Evolutionary conservation across 495 filamentous ascomycete genomes (phyloP), one percentile per base, ranked within the genome.

Genomic region (Talaromyces wortmannii): DNA sequence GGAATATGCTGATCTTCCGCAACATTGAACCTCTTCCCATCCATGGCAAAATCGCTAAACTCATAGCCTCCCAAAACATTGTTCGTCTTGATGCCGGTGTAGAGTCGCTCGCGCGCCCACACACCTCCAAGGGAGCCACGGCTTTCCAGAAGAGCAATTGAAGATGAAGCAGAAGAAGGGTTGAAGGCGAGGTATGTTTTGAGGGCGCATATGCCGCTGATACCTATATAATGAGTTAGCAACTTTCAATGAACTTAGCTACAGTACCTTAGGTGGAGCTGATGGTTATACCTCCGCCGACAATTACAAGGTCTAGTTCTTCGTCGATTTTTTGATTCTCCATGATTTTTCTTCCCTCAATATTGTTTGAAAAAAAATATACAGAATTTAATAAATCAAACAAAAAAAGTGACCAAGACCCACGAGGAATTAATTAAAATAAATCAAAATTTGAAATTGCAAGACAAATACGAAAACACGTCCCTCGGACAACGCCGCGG

Each of bases 1-100:
- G 88, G 79, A 36, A 94, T 85, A 64, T 91, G 84, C 47, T 90
- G 66, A 0, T 81, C 83, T 2, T 75, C 60, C 52, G 79, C 72
- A 45, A 88, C 79, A 4, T 82, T 82, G 60, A 81, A 85, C 0
- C 67, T 78, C 17, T 73, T 63, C 33, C 73, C 72, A 52, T 83
- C 79, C 85, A 92, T 87, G 31, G 86, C 86, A 57, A 86, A 88
- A 60, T 89, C 87, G 45, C 80, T 83, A 64, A 79, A 88, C 65
- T 89, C 87, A 61, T 84, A 83, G 4, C 78, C 85, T 10, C 86
- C 84, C 16, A 82, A 65, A 65, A 79, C 71, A 57, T 83, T 83
- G 63, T 84, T 85, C 6, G 85, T 81, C 51, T 81, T 83, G 18
- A 92, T 77, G 8, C 84, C 83, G 7, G 81, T 79, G 63, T 90